phyloP scores from a whole-genome alignment of 768 basidiomycete species.

The Kwoniella dejecticola region DNA sequence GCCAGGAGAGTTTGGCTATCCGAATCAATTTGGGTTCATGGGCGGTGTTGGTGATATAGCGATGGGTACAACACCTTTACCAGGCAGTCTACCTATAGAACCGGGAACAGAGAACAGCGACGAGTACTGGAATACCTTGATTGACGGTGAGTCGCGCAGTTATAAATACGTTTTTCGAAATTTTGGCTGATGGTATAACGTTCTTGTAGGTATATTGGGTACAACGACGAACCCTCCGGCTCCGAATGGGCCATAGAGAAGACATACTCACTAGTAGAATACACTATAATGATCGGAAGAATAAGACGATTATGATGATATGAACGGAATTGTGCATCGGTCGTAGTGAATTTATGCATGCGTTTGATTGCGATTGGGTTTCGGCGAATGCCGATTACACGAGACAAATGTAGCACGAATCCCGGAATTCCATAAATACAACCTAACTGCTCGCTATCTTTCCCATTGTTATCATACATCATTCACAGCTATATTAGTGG shows the following conservation, averaged over 20 bases:
- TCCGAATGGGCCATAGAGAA: background rate
- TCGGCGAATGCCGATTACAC: too few species aligned
- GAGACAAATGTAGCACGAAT: too few species aligned
- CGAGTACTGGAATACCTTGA: constrained; percentile 54
- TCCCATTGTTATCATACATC: too few species aligned
- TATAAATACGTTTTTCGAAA: background rate
- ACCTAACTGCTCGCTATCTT: too few species aligned
- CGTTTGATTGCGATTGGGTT: too few species aligned
- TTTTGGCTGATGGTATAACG: background rate
- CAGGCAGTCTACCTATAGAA: constrained; percentile 19
- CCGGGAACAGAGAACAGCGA: constrained; percentile 44
- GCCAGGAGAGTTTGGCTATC: constrained; percentile 19
- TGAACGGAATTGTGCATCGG: too few species aligned
- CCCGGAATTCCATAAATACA: too few species aligned
- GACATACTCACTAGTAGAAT: too few species aligned
- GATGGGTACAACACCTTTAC: constrained; percentile 3
- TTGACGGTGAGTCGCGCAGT: constrained; percentile 48
- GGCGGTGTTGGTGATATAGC: constrained; percentile 10
- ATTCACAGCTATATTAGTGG: too few species aligned
- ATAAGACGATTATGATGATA: too few species aligned
- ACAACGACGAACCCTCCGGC: constrained; percentile 11
- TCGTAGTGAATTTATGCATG: too few species aligned
- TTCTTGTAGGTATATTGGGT: constrained; percentile 16
- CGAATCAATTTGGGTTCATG: constrained; percentile 19
- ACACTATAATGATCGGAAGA: too few species aligned